Evolutionary conservation across 2,329 filamentous ascomycete genomes (phyloP).

Genomic region (Ampelomyces quisqualis): DNA sequence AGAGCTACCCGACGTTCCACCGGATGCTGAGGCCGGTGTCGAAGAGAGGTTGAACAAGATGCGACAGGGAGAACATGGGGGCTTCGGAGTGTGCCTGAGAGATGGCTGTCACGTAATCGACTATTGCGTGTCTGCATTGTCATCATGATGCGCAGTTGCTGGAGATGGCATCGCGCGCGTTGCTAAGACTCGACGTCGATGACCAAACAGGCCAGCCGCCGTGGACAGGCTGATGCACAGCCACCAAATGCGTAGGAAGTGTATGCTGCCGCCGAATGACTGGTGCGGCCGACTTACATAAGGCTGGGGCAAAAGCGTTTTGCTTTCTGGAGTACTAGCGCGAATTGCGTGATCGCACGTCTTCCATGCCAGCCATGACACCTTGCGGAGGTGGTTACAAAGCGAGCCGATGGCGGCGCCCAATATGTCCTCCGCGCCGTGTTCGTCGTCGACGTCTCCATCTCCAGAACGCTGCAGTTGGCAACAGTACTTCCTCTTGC

Average conservation of each 20-base stretch:
- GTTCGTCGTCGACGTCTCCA: slow-evolving; percentile 16
- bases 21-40: slow-evolving; percentile 4
- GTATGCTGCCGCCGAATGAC: slow-evolving; percentile 17
- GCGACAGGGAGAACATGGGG: neutral
- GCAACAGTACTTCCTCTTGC: slow-evolving; percentile 24
- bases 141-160: slow-evolving; percentile 4
- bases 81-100: neutral
- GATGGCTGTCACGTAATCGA: neutral
- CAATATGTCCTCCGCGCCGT: slow-evolving; percentile 31
- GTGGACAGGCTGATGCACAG: slow-evolving; percentile 10
- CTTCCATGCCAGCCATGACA: slow-evolving; percentile 30
- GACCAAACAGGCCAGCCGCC: slow-evolving; percentile 16
- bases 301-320: slow-evolving; percentile 21
- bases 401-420: slow-evolving; percentile 31
- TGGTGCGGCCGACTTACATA: slow-evolving; percentile 25
- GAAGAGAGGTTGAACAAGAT: slow-evolving; percentile 10
- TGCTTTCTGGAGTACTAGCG: slow-evolving; percentile 29
- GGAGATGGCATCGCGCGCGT: neutral
- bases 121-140: neutral
- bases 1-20: slow-evolving; percentile 5
- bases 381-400: slow-evolving; percentile 35
- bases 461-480: slow-evolving; percentile 23
- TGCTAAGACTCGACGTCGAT: slow-evolving; percentile 17
- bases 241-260: slow-evolving; percentile 4
- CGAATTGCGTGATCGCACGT: slow-evolving; percentile 40